These are phyloP conservation scores for Hanseniaspora gamundiae DNA, from an alignment of 1,139 yeast species.

Conservation along the genomic window DNA sequence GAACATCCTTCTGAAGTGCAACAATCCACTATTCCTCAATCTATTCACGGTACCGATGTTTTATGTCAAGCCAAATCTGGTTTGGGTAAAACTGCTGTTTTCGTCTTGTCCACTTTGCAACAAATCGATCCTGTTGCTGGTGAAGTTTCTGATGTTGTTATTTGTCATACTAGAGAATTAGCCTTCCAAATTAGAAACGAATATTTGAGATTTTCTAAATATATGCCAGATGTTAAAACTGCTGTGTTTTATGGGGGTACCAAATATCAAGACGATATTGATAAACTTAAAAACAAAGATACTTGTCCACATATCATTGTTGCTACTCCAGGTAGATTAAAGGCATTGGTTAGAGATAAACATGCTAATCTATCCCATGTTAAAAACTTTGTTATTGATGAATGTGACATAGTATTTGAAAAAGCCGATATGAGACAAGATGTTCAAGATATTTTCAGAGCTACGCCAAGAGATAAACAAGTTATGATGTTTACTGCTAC, in stretches of 20 bases:
- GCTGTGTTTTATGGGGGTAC: conserved; percentile 97
- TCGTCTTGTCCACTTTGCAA: conserved; percentile 89
- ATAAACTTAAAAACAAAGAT: conserved; percentile 80
- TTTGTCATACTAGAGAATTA: conserved; percentile 97
- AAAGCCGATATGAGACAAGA: conserved; percentile 93
- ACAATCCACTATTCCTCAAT: conserved; percentile 97
- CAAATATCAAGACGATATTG: conserved; percentile 76
- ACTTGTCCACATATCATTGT: conserved; percentile 95
- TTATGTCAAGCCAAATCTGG: conserved; percentile 99
- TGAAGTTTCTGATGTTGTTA: conserved; percentile 84
- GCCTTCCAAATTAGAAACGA: conserved; percentile 98
- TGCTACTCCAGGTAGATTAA: conserved; percentile 97
- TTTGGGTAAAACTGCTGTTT: conserved; percentile 98
- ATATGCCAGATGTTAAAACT: conserved; percentile 95
- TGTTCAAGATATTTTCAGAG: conserved; percentile 95
- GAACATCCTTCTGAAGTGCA: conserved; percentile 99
- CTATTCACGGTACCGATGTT: conserved; percentile 95
- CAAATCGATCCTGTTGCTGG: conserved; percentile 97
- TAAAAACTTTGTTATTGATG: conserved; percentile 92
- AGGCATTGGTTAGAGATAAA: conserved; percentile 87
- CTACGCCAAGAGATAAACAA: conserved; percentile 96
- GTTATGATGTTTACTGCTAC: conserved; percentile 99
- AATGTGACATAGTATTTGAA: conserved; percentile 96
- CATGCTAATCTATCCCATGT: conserved; percentile 76
- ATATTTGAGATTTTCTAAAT: conserved; percentile 94